Conservation (phyloP, 208 protist species). For the Leishmania mexicana region DNA sequence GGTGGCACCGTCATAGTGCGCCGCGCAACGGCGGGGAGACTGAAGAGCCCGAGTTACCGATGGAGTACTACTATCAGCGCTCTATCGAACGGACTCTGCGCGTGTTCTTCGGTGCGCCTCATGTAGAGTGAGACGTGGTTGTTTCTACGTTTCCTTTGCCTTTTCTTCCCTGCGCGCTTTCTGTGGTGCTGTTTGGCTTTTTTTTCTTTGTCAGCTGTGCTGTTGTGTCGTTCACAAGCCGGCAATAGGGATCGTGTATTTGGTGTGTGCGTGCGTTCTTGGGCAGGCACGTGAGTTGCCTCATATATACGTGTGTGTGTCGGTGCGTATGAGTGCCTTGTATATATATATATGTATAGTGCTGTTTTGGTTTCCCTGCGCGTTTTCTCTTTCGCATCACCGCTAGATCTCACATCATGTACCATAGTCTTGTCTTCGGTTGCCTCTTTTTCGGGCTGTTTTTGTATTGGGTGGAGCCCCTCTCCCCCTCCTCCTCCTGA, state of each 20-base stretch:
- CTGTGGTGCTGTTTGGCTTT: not conserved
- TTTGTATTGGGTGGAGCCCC: not conserved
- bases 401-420: not conserved
- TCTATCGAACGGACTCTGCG: constrained; percentile 40
- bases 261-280: not conserved
- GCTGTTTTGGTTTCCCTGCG: not conserved
- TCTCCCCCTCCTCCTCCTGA: not conserved
- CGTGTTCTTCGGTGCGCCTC: constrained; percentile 33
- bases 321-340: too few species aligned
- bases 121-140: not conserved
- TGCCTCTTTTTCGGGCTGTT: not conserved
- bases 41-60: constrained; percentile 14
- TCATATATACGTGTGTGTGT: not conserved
- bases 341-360: not conserved
- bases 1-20: not conserved
- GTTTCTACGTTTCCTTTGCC: not conserved
- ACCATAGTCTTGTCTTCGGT: constrained; percentile 3
- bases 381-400: not conserved
- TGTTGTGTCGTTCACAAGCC: not conserved
- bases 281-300: not conserved
- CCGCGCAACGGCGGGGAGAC: not conserved
- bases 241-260: not conserved
- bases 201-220: not conserved
- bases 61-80: constrained; percentile 33
- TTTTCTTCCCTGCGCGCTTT: not conserved